Conservation (phyloP, 805 yeast genomes). For the Starmerella etchellsii region DNA sequence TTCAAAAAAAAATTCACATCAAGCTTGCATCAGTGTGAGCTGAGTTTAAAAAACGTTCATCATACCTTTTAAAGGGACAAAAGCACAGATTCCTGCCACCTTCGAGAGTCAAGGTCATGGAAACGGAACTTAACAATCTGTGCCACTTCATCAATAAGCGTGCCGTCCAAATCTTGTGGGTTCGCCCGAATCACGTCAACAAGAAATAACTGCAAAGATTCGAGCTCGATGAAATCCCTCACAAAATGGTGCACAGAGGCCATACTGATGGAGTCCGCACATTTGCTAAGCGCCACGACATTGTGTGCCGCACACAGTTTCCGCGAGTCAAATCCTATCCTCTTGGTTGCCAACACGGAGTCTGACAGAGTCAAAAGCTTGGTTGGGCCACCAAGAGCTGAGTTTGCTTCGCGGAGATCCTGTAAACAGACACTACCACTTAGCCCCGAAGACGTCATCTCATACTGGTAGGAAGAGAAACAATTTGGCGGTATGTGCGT, state of each 20-base stretch:
- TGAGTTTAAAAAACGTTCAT: slow-evolving; percentile 24
- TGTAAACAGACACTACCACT: not conserved
- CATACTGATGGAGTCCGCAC: slow-evolving; percentile 14
- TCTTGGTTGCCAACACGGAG: not conserved
- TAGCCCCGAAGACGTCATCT: slow-evolving; percentile 40
- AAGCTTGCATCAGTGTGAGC: slow-evolving; percentile 27
- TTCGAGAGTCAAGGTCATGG: not conserved
- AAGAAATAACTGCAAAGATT: slow-evolving; percentile 8
- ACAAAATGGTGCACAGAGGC: slow-evolving; percentile 6
- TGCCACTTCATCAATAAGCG: slow-evolving; percentile 15
- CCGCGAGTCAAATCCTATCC: slow-evolving; percentile 7
- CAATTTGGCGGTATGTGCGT: too few species aligned
- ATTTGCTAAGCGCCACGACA: slow-evolving; percentile 8
- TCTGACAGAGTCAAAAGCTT: not conserved
- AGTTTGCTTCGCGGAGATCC: not conserved
- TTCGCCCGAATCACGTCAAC: slow-evolving; percentile 8
- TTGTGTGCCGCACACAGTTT: slow-evolving; percentile 18
- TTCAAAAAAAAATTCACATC: slow-evolving; percentile 19
- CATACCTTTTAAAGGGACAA: slow-evolving; percentile 18
- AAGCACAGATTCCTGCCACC: slow-evolving; percentile 11
- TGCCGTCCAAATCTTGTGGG: slow-evolving; percentile 8
- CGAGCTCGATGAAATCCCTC: slow-evolving; percentile 1
- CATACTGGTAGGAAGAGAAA: not conserved
- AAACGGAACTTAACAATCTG: slow-evolving; percentile 11
- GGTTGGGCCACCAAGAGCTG: not conserved